Evolutionary conservation across 2,329 filamentous ascomycete species (phyloP).

Genomic region (Massarina eburnea): DNA sequence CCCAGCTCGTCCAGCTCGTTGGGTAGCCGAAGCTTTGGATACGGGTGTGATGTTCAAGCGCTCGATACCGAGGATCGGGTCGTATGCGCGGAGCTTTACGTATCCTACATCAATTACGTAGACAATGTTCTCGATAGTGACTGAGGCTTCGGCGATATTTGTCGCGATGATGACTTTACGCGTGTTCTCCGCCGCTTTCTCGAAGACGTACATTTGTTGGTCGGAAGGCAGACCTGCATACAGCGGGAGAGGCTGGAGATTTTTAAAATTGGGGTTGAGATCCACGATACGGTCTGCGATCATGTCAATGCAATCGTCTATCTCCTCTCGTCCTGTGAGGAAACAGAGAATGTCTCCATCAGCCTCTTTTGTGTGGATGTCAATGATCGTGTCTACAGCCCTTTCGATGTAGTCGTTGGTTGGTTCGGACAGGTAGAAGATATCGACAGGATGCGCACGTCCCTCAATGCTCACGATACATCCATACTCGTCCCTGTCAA

Average conservation of each 20-base stretch:
- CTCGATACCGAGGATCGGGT: constrained; percentile 83
- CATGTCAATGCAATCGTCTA: constrained; percentile 77
- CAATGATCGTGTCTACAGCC: constrained; percentile 79
- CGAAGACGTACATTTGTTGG: constrained; percentile 94
- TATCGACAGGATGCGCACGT: constrained; percentile 84
- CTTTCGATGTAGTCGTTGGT: constrained; percentile 85
- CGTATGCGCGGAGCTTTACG: constrained; percentile 85
- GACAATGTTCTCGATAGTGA: constrained; percentile 88
- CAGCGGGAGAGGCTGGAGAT: constrained; percentile 72
- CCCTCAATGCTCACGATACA: constrained; percentile 84
- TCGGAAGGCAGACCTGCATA: constrained; percentile 89
- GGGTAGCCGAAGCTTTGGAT: constrained; percentile 90
- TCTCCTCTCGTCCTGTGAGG: constrained; percentile 89
- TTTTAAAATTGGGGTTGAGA: constrained; percentile 60
- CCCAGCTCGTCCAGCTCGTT: constrained; percentile 86
- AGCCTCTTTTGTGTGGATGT: constrained; percentile 79
- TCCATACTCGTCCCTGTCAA: constrained; percentile 49
- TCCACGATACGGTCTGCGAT: constrained; percentile 71
- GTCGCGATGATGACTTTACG: constrained; percentile 92
- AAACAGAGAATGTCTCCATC: constrained; percentile 90
- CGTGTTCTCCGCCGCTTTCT: constrained; percentile 75
- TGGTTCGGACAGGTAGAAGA: constrained; percentile 76
- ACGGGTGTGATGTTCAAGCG: constrained; percentile 78
- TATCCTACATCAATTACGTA: constrained; percentile 91
- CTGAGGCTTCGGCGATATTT: constrained; percentile 94